Evolutionary conservation across 2,329 filamentous ascomycete species (phyloP), one percentile per base, ranked within the genome.

Genomic region (Monosporascus cannonballus): DNA sequence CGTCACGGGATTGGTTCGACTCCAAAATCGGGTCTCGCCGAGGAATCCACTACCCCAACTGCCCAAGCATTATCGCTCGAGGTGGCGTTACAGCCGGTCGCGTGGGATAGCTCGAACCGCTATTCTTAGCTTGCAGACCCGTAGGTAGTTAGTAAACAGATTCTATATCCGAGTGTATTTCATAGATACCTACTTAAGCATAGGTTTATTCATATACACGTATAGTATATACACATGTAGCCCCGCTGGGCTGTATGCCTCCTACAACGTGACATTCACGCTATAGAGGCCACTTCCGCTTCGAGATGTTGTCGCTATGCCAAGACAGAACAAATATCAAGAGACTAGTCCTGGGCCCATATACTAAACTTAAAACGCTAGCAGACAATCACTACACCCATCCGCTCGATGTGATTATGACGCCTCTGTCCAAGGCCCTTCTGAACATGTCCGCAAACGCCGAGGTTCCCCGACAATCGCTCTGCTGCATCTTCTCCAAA

Each of bases 381-480:
- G 30, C 30, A 11, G 30, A 34, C 30, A 34, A 34, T 34, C 30
- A 34, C 27, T 30, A 14, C 30, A 49, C 54, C 52, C 56, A 54
- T 30, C 41, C 53, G 22, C 56, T 49, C 25, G 55, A 58, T 41
- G 63, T 56, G 50, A 71, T 64, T n/a, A 67, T 44, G 20, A 59
- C 49, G 47, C 71, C 70, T 51, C 65, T 67, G 46, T 70, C 66
- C 61, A 83, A 59, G 0, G 79, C 78, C 27, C 69, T 65, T 59
- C 72, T 74, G 61, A 84, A 83, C 47, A 72, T 64, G 47, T 78
- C 73, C 2, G 80, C 80, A 67, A 80, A 83, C 4, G 71, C 69
- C 25, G 74, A 66, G 2, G 77, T 81, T 27, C 75, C 75, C 49
- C 64, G 65, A 58, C 83, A 86, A 51, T 80, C 78, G 64, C 80